Percentiles rank a stretch among this genome's conserved stretches.
These are phyloP conservation scores for Lonicera japonica DNA, from an alignment of 129 eudicot genomes.

Conservation along the genomic window DNA sequence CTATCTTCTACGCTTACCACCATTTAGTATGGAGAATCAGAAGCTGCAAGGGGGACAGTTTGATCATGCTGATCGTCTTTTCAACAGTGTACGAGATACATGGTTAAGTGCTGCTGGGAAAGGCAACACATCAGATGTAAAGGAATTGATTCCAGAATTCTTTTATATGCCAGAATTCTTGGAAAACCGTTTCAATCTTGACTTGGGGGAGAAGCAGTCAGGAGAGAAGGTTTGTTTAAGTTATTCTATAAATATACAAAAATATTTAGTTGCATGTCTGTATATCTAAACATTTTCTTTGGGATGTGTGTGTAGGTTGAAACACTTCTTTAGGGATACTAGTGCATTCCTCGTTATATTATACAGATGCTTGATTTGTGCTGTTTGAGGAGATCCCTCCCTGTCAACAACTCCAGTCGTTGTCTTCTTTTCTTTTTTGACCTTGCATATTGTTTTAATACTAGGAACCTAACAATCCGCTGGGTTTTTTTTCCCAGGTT, in stretches of 20 bases:
- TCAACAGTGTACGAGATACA: conserved; percentile 75
- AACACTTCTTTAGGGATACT: no score
- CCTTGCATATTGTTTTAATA: not conserved
- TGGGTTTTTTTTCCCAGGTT: conserved; percentile 40
- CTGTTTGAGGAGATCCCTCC: no score
- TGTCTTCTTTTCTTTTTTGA: no score
- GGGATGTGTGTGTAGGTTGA: no score
- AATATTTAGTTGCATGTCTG: no score
- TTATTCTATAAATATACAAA: not conserved
- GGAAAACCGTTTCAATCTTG: conserved; percentile 80
- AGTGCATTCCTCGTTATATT: conserved; percentile 1
- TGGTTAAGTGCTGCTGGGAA: conserved; percentile 97
- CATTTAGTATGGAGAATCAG: conserved; percentile 86
- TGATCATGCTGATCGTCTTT: conserved; percentile 99
- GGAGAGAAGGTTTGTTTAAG: conserved; percentile 76
- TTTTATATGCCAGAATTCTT: conserved; percentile 93
- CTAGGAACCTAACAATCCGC: conserved; percentile 4
- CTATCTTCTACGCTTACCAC: conserved; percentile 92
- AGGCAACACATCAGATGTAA: conserved; percentile 94
- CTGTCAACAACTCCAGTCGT: no score
- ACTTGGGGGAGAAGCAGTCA: conserved; percentile 94
- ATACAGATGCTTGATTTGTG: no score
- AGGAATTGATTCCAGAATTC: conserved; percentile 93
- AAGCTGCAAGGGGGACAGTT: conserved; percentile 99
- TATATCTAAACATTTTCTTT: no score